phyloP scores from a whole-genome alignment of 1,284 basidiomycete species.

The Heterobasidion parviporum region DNA sequence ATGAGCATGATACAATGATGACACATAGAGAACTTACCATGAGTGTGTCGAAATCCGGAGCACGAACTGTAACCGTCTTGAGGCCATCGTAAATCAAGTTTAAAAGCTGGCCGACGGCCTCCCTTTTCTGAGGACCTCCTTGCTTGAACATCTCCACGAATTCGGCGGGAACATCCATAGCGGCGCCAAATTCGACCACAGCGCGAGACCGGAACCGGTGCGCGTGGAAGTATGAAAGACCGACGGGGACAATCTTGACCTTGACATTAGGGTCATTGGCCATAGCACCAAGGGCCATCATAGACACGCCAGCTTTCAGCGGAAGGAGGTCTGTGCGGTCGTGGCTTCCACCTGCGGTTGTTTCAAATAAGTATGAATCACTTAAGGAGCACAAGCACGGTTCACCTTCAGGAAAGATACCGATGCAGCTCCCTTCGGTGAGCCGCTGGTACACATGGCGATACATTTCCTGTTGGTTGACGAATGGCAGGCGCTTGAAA shows the following conservation, averaged over 20 bases:
- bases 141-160: conserved; percentile 86
- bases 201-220: conserved; percentile 92
- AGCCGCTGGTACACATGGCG: conserved; percentile 87
- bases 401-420: conserved; percentile 93
- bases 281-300: conserved; percentile 99
- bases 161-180: conserved; percentile 83
- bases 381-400: not conserved
- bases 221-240: conserved; percentile 92
- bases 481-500: conserved; percentile 76
- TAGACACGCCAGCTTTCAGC: conserved; percentile 90
- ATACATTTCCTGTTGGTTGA: conserved; percentile 95
- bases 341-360: conserved; percentile 78
- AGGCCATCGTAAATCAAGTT: conserved; percentile 94
- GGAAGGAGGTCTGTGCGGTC: conserved; percentile 93
- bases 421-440: conserved; percentile 83
- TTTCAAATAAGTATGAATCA: not conserved
- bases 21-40: conserved; percentile 56
- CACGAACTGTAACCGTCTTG: conserved; percentile 93
- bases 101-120: conserved; percentile 86
- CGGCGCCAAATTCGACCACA: conserved; percentile 94
- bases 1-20: not conserved
- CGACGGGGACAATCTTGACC: conserved; percentile 92
- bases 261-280: conserved; percentile 79
- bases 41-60: conserved; percentile 96
- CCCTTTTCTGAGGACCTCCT: conserved; percentile 84